Percentiles rank a stretch among this genome's conserved stretches.
These are phyloP conservation scores for Taphrina betulina DNA, from an alignment of 1,139 yeast genomes.

Conservation along the genomic window DNA sequence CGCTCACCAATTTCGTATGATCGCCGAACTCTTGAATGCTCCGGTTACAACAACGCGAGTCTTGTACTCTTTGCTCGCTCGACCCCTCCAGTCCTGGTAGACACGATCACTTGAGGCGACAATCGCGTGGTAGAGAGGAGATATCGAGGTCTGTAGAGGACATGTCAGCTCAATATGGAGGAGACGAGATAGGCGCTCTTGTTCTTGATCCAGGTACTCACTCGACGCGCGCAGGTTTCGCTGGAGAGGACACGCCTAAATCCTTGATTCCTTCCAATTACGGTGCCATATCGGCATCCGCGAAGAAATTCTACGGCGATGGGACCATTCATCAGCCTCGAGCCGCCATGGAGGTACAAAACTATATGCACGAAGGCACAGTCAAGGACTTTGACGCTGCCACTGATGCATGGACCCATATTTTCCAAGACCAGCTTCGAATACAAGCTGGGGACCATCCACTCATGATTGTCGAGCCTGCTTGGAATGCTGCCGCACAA, in stretches of 20 bases:
- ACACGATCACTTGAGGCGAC: too few relatives aligned
- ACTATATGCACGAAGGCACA: constrained; percentile 47
- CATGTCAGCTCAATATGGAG: constrained; percentile 33
- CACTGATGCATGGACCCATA: constrained; percentile 46
- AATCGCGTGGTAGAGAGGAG: too few relatives aligned
- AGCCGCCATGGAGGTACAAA: constrained; percentile 43
- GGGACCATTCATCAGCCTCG: constrained; percentile 43
- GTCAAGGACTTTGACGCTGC: constrained; percentile 52
- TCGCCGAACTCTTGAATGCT: too few relatives aligned
- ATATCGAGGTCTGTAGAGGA: too few relatives aligned
- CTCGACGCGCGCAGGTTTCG: constrained; percentile 81
- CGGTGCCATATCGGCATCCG: constrained; percentile 36
- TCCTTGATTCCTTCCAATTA: constrained; percentile 63
- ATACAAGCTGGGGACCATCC: constrained; percentile 70
- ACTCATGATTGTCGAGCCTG: constrained; percentile 74
- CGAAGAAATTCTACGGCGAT: constrained; percentile 41
- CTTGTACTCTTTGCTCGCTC: too few relatives aligned
- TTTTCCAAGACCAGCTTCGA: constrained; percentile 48
- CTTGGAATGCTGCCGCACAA: constrained; percentile 74
- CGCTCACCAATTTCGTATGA: too few relatives aligned
- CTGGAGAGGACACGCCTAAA: constrained; percentile 91
- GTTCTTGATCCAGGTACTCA: constrained; percentile 90
- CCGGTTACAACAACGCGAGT: too few relatives aligned
- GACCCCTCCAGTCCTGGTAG: too few relatives aligned
- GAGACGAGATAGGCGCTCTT: constrained; percentile 55